phyloP scores from a whole-genome alignment of 352 stramenopile genomes.

The Globisporangium heterothallicum region DNA sequence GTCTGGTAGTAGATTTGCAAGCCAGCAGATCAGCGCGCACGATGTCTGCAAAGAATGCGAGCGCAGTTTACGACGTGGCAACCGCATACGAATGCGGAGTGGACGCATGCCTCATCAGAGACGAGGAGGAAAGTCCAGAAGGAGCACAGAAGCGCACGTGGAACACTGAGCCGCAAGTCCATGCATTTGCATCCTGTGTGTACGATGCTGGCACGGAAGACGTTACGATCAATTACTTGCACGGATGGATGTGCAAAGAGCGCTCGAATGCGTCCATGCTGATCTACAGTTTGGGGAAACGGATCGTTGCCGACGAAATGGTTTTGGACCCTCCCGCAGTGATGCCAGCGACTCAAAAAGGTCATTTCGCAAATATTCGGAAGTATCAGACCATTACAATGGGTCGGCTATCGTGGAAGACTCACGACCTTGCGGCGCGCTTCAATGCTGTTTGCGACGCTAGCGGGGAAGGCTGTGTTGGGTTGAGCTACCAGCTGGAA shows the following conservation, averaged over 20 bases:
- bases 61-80: conserved; percentile 11
- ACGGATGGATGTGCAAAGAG: conserved; percentile 18
- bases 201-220: conserved; percentile 25
- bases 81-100: conserved; percentile 18
- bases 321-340: conserved; percentile 6
- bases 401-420: conserved; percentile 30
- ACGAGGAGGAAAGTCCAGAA: conserved; percentile 11
- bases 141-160: conserved; percentile 13
- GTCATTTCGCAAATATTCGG: conserved; percentile 30
- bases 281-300: conserved; percentile 35
- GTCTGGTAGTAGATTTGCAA: too few species aligned
- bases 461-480: conserved; percentile 16
- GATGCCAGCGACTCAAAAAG: conserved; percentile 8
- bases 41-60: conserved; percentile 1
- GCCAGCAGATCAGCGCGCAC: too few species aligned
- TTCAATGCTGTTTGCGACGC: conserved; percentile 34
- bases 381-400: conserved; percentile 44
- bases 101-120: conserved; percentile 26
- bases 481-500: conserved; percentile 30
- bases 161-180: conserved; percentile 23
- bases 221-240: conserved; percentile 24
- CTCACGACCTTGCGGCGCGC: conserved; percentile 25
- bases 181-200: conserved; percentile 29
- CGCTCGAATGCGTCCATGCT: conserved; percentile 35
- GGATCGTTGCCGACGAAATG: conserved; percentile 33